Evolutionary conservation across 2,329 filamentous ascomycete species (phyloP), one percentile per base, ranked within the genome.

Genomic region (Aspergillus niger): DNA sequence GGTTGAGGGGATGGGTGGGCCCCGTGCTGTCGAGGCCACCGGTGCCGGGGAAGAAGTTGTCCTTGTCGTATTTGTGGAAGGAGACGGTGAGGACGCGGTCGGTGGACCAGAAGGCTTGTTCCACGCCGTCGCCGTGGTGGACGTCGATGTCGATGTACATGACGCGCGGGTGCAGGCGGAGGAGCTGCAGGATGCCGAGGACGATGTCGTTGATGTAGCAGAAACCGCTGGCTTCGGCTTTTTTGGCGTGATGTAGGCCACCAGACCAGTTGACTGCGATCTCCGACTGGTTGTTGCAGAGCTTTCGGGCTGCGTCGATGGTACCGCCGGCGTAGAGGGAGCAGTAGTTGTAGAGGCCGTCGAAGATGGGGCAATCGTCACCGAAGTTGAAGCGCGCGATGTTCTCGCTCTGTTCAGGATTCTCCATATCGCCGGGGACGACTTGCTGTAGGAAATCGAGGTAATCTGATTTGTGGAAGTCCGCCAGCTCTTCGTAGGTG

Each of bases 201-300:
- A 98, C 95, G 70, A 98, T 98, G 77, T 99, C 95, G 76, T 99
- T 99, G 79, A 98, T 92, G 79, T 99, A 99, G 80, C 95, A 99
- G 77, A 99, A 99, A 0, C 95, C 95, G 13, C 90, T 94, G 0
- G 95, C 94, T 77, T 97, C 92, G 56, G 89, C 87, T 74, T 94
- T 95, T 77, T 98, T 97, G 49, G 95, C 95, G 72, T 99, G 95
- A 76, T 99, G 95, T 30, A 99, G 85, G 10, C 95, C 95, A 38
- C 95, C 95, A 17, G 92, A 95, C 95, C 95, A 99, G 70, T 96
- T 96, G 72, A 99, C 92, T 58, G 95, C 95, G 72, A 99, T 97
- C 72, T 98, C 91, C 30, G 92, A 92, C 77, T 97, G 91, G 51
- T 88, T 84, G 70, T 91, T 90, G 73, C 89, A 90, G 39, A 99